Percentiles rank a stretch among this genome's conserved stretches.
phyloP scores from a whole-genome alignment of 306 rosid species.

The Malus sylvestris region DNA sequence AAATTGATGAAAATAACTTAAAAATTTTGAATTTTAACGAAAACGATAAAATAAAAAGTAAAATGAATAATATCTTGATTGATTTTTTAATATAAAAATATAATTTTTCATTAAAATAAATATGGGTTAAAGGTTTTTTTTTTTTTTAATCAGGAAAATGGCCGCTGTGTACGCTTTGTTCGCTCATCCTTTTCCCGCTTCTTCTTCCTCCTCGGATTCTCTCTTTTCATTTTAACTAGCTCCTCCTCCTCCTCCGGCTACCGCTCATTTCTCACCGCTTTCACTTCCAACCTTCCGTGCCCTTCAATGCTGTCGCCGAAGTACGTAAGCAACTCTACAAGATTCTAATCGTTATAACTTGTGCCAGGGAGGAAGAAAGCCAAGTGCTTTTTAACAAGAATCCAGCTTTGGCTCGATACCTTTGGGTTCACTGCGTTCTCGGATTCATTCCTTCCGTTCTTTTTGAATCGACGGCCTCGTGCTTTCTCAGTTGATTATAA shows the following conservation, averaged over 20 bases:
- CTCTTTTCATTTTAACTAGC: neutral
- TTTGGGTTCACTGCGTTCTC: constrained; percentile 33
- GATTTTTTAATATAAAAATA: too few relatives aligned
- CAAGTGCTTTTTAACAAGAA: constrained; percentile 31
- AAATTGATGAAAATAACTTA: too few relatives aligned
- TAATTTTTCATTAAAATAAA: too few relatives aligned
- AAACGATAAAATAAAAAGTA: too few relatives aligned
- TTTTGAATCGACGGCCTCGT: constrained; percentile 39
- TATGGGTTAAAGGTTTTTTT: too few relatives aligned
- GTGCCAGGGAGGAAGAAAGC: constrained; percentile 42
- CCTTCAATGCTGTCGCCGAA: neutral
- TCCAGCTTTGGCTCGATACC: constrained; percentile 25
- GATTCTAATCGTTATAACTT: neutral
- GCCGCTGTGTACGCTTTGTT: too few relatives aligned
- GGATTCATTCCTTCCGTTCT: constrained; percentile 38
- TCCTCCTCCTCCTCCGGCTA: constrained; percentile 3
- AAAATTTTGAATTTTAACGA: too few relatives aligned
- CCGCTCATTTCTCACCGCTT: constrained; percentile 3
- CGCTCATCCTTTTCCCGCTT: constrained; percentile 6
- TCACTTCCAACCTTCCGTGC: constrained; percentile 6
- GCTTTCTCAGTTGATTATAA: constrained; percentile 27
- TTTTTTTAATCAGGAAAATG: too few relatives aligned
- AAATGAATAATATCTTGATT: too few relatives aligned
- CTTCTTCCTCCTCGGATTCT: constrained; percentile 14
- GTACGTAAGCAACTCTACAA: constrained; percentile 32